Evolutionary conservation across 257 asterid genomes (phyloP), one percentile per base, ranked within the genome.

Genomic region (Forsythia suspensa): DNA sequence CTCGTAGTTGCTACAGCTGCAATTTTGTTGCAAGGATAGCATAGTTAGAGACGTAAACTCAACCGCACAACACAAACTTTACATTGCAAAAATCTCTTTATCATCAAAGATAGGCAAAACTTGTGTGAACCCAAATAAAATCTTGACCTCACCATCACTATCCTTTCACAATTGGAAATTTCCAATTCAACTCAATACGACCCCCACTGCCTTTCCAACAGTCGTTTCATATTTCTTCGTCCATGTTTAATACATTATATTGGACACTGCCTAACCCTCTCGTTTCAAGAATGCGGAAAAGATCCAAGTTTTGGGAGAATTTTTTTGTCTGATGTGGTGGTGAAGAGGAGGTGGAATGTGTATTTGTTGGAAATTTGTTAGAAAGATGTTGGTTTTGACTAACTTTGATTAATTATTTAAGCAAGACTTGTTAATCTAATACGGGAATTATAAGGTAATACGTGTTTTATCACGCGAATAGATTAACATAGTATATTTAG

Each of bases 181-280:
- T 46, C 55, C 34, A 81, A 29, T 70, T 66, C 63, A 48, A 78
- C 79, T 85, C 75, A 4, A 67, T 12, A 38, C 38, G 81, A 71
- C 38, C 88, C 65, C 76, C 85, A 72, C 71, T 79, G 77, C 77
- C 80, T 36, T 63, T 76, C 85, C 80, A 87, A 85, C 82, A 79
- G 34, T 84, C 37, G 70, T 63, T 16, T 59, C 5, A 80, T 68
- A 42, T 8, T 13, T 59, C 75, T 73, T 73, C 76, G 66, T n/a
- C n/a, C n/a, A n/a, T n/a, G n/a, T n/a, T n/a, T n/a, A n/a, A n/a
- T n/a, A n/a, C n/a, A n/a, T n/a, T n/a, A n/a, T n/a, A n/a, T n/a
- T n/a, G n/a, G n/a, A 6, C 9, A 6, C 10, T 43, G 34, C 2
- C 34, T 29, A 29, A 29, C 34, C 94, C 91, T 88, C 39, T 82